These are phyloP conservation scores for Mimosa pudica DNA, from an alignment of 306 rosid genomes.

Conservation along the genomic window DNA sequence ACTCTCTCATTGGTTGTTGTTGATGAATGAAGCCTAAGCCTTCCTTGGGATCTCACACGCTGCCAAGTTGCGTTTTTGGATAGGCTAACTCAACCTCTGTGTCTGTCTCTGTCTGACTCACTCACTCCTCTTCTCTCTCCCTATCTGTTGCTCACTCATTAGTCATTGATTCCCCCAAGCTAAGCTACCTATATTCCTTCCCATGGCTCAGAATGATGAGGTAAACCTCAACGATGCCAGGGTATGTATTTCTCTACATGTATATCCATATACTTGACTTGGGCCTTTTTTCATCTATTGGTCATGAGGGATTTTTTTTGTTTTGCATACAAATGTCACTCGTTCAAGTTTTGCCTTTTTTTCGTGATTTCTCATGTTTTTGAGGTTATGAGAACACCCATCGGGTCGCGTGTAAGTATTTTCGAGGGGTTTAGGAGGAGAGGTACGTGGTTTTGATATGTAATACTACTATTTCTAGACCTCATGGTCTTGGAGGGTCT, in stretches of 20 bases:
- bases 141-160: conserved; percentile 37
- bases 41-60: background rate
- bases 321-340: background rate
- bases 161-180: background rate
- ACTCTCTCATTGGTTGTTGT: background rate
- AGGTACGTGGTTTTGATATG: background rate
- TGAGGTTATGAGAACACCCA: background rate
- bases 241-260: conserved; percentile 33
- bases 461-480: background rate
- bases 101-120: background rate
- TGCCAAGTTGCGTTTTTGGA: background rate
- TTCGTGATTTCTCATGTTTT: background rate
- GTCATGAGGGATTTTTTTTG: background rate
- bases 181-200: background rate
- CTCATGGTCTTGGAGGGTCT: background rate
- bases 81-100: conserved; percentile 16
- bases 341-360: background rate
- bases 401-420: background rate
- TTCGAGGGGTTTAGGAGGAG: background rate
- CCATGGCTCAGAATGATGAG: conserved; percentile 63
- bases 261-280: background rate
- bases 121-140: conserved; percentile 9
- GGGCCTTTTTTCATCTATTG: background rate
- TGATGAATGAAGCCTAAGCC: background rate
- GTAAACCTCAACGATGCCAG: conserved; percentile 62